Conservation (phyloP, 306 rosid genomes). For the cucumber (Cucumis sativus) region DNA sequence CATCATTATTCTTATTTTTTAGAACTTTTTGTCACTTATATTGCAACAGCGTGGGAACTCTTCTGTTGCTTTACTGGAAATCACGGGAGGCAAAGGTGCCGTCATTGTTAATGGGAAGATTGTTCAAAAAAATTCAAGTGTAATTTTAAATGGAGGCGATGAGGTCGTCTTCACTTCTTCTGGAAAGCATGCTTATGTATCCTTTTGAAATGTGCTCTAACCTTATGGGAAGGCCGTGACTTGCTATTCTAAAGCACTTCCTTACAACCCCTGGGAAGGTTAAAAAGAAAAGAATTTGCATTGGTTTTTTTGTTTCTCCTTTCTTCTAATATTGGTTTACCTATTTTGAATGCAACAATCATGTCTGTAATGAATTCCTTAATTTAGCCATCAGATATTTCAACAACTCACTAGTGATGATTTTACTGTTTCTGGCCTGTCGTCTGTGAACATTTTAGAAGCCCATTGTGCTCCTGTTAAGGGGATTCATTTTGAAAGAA, state of each 20-base stretch:
- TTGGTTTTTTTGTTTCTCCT: neutral
- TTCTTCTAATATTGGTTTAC: neutral
- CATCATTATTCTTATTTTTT: slow-evolving; percentile 8
- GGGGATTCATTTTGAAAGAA: slow-evolving; percentile 58
- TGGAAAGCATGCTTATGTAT: slow-evolving; percentile 87
- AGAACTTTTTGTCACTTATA: neutral
- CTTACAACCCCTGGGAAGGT: neutral
- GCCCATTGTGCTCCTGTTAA: slow-evolving; percentile 59
- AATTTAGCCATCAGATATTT: slow-evolving; percentile 50
- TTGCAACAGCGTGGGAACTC: slow-evolving; percentile 52
- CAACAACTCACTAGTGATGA: slow-evolving; percentile 52
- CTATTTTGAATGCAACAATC: neutral
- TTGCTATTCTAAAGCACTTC: neutral
- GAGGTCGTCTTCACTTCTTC: slow-evolving; percentile 64
- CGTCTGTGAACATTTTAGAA: slow-evolving; percentile 72
- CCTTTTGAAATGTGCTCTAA: slow-evolving; percentile 36
- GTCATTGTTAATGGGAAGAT: slow-evolving; percentile 69
- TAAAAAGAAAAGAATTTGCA: neutral
- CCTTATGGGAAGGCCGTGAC: neutral
- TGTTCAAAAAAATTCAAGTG: slow-evolving; percentile 31
- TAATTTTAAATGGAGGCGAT: slow-evolving; percentile 67
- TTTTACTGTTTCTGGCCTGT: slow-evolving; percentile 35
- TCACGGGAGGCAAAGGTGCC: slow-evolving; percentile 53
- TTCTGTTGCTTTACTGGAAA: slow-evolving; percentile 61
- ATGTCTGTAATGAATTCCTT: slow-evolving; percentile 22